Percentiles rank a stretch among this genome's conserved stretches.
These are phyloP conservation scores for Nitzschia putrida DNA, from an alignment of 108 stramenopile species.

Conservation along the genomic window DNA sequence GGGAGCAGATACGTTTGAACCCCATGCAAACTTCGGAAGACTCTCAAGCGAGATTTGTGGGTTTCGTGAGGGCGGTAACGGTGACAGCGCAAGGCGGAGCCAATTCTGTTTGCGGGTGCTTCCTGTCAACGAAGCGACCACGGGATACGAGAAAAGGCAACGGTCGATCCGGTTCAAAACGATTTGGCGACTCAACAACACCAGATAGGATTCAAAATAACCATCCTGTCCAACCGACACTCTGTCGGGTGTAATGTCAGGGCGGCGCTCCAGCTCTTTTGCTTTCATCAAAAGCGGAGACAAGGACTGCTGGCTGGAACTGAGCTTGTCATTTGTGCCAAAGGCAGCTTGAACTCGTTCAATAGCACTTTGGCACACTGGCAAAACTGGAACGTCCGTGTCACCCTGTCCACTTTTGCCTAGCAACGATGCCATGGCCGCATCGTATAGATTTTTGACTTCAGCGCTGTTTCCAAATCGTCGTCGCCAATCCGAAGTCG, in stretches of 20 bases:
- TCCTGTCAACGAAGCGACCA: conserved; percentile 12
- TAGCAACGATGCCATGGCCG: conserved; percentile 41
- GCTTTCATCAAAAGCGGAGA: conserved; percentile 25
- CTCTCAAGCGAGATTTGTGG: conserved; percentile 3
- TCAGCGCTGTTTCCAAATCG: conserved; percentile 43
- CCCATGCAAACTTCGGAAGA: conserved; percentile 32
- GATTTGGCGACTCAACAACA: conserved; percentile 47
- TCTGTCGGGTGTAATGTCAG: conserved; percentile 23
- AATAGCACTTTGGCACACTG: conserved; percentile 42
- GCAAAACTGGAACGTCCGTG: conserved; percentile 28
- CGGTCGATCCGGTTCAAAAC: conserved; percentile 32
- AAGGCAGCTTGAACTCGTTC: conserved; percentile 44
- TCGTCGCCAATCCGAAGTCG: conserved; percentile 41
- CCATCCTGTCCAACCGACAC: conserved; percentile 15
- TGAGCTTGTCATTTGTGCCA: conserved; percentile 3
- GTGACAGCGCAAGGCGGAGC: conserved; percentile 40
- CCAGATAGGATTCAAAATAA: conserved; percentile 39
- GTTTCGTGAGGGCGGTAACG: conserved; percentile 30
- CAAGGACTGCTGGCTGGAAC: conserved; percentile 9
- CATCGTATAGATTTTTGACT: conserved; percentile 29
- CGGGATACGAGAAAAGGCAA: conserved; percentile 35
- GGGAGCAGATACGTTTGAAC: conserved; percentile 20
- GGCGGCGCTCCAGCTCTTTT: conserved; percentile 20
- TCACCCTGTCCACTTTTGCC: conserved; percentile 37
- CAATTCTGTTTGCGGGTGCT: conserved; percentile 38